Percentiles rank a stretch among this genome's conserved stretches.
These are phyloP conservation scores for Globisporangium orthogonon DNA, from an alignment of 352 stramenopile species.

Conservation along the genomic window DNA sequence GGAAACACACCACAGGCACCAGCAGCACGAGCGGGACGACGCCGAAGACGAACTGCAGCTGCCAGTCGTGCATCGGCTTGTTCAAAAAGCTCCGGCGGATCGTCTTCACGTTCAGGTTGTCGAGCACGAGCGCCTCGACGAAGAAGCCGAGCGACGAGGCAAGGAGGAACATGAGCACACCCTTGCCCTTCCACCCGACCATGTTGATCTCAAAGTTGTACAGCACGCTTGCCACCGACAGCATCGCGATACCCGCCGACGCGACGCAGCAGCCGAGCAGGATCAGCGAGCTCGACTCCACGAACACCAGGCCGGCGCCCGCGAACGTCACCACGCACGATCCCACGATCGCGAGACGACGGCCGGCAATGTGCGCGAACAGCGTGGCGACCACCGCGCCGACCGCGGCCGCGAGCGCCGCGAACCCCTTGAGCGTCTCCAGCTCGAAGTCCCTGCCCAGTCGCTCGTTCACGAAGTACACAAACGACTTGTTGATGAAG, in stretches of 20 bases:
- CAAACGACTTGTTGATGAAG: conserved; percentile 83
- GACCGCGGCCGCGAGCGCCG: conserved; percentile 37
- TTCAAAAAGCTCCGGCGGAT: conserved; percentile 62
- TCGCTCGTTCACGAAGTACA: conserved; percentile 66
- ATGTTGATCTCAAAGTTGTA: conserved; percentile 90
- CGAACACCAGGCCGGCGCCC: conserved; percentile 60
- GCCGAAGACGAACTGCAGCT: conserved; percentile 76
- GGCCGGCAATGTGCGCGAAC: conserved; percentile 54
- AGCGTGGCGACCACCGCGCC: conserved; percentile 43
- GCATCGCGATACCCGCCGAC: conserved; percentile 68
- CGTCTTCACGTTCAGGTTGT: conserved; percentile 62
- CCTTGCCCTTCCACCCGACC: conserved; percentile 82
- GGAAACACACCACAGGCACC: conserved; percentile 43
- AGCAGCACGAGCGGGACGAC: conserved; percentile 62
- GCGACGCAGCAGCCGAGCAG: conserved; percentile 63
- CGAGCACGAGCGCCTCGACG: conserved; percentile 65
- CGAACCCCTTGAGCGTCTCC: conserved; percentile 70
- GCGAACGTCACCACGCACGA: conserved; percentile 55
- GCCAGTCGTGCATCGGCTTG: conserved; percentile 68
- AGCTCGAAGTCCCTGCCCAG: conserved; percentile 41
- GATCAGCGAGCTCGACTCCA: conserved; percentile 60
- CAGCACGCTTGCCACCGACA: conserved; percentile 62
- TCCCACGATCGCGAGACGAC: conserved; percentile 52
- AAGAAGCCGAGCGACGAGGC: conserved; percentile 65
- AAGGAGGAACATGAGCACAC: conserved; percentile 80